phyloP scores from a whole-genome alignment of 140 eudicot species.

The Senecio squalidus region DNA sequence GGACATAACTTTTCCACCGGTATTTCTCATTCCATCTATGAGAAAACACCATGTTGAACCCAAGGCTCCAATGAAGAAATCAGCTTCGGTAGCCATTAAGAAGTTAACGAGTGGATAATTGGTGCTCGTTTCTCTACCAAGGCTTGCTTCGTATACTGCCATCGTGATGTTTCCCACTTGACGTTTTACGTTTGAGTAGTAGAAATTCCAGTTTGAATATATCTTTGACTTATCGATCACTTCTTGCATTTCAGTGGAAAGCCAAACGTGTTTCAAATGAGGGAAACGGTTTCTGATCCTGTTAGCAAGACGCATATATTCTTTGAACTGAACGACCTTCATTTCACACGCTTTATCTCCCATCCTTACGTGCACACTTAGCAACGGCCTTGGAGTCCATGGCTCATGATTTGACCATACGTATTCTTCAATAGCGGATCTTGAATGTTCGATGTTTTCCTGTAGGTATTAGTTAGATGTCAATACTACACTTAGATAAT shows the following conservation, averaged over 20 bases:
- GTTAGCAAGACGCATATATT: constrained; percentile 76
- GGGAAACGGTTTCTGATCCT: constrained; percentile 71
- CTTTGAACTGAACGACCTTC: constrained; percentile 80
- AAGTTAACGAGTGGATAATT: constrained; percentile 89
- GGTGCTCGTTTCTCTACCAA: constrained; percentile 86
- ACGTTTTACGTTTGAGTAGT: constrained; percentile 72
- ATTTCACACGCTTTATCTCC: constrained; percentile 98
- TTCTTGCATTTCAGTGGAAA: constrained; percentile 96
- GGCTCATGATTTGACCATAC: constrained; percentile 96
- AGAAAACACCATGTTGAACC: constrained; percentile 97
- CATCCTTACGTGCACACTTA: constrained; percentile 96
- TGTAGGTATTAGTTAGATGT: constrained; percentile 14
- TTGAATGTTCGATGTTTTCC: constrained; percentile 25
- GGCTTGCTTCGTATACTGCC: constrained; percentile 72
- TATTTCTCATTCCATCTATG: constrained; percentile 92
- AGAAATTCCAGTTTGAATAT: constrained; percentile 60
- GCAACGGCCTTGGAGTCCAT: constrained; percentile 79
- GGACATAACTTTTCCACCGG: constrained; percentile 96
- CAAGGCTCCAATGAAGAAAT: constrained; percentile 88
- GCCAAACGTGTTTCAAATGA: constrained; percentile 68
- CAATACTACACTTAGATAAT: neutral
- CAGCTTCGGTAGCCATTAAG: constrained; percentile 89
- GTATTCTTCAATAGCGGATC: constrained; percentile 54
- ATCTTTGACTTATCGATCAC: constrained; percentile 52
- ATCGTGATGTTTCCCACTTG: constrained; percentile 75